Conservation (phyloP, 352 stramenopile genomes). For the Pythium diclinum region DNA sequence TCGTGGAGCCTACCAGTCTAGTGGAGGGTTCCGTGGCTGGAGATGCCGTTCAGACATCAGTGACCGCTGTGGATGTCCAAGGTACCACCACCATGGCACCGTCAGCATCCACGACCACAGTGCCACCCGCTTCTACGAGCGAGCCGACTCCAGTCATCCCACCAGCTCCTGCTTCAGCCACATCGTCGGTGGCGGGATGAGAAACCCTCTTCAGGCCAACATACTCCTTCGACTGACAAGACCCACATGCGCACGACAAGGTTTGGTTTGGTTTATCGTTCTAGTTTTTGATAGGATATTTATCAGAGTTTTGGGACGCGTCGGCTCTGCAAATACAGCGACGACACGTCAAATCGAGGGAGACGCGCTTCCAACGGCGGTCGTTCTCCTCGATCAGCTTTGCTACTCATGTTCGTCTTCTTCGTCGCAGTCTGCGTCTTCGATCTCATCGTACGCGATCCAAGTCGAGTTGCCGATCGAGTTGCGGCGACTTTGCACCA, state of each 20-base stretch:
- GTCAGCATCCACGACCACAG: neutral
- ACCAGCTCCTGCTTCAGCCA: neutral
- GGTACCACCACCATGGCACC: neutral
- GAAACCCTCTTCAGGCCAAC: neutral
- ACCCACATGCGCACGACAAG: neutral
- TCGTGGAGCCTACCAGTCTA: neutral
- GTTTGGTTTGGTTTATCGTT: constrained; percentile 14
- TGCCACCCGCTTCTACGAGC: too few species aligned
- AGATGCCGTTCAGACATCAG: neutral
- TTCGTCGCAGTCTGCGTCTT: constrained; percentile 15
- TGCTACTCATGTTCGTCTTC: constrained; percentile 13
- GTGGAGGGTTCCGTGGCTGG: neutral
- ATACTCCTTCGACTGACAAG: neutral
- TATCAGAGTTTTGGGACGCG: constrained; percentile 5
- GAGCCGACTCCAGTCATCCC: neutral
- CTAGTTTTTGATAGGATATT: constrained; percentile 14
- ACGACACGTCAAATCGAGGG: neutral
- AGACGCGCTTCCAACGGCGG: constrained; percentile 14
- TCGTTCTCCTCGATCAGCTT: neutral
- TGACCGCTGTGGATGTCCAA: neutral
- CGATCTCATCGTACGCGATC: constrained; percentile 63
- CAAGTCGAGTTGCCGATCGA: constrained; percentile 64
- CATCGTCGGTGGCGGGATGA: neutral
- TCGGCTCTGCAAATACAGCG: constrained; percentile 12
- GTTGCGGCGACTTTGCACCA: constrained; percentile 41